Evolutionary conservation across 306 rosid species (phyloP).

Genomic region (Begonia fuchsioides): DNA sequence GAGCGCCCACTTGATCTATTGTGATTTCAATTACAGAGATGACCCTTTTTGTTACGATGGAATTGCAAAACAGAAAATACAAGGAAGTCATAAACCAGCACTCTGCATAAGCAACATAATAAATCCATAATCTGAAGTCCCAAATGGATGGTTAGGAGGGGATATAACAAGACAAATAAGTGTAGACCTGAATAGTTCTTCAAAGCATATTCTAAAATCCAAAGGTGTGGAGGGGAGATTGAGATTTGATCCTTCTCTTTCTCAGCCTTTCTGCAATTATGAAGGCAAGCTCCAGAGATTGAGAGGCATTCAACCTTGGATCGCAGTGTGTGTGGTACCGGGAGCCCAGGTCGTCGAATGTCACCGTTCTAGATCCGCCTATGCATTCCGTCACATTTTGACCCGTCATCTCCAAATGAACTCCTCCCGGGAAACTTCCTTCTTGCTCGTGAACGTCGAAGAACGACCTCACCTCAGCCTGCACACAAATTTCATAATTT

Average conservation of each 20-base stretch:
- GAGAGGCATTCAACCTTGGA: conserved; percentile 94
- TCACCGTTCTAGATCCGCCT: conserved; percentile 90
- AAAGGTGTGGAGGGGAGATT: conserved; percentile 21
- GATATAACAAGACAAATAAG: too few species aligned
- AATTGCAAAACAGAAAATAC: too few species aligned
- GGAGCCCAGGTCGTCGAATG: conserved; percentile 81
- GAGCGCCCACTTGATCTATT: too few species aligned
- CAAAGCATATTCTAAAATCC: conserved; percentile 22
- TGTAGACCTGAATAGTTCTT: conserved; percentile 6
- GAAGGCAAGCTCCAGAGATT: conserved; percentile 94
- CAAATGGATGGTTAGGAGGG: too few species aligned
- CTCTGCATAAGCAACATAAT: conserved; percentile 29
- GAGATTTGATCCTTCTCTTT: conserved; percentile 68
- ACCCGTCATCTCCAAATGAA: conserved; percentile 97
- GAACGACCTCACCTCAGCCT: conserved; percentile 98
- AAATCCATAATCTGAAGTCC: neutral
- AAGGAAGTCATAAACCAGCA: conserved; percentile 19
- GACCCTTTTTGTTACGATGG: too few species aligned
- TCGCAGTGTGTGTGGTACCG: conserved; percentile 99
- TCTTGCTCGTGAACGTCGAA: conserved; percentile 97
- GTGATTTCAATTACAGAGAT: too few species aligned
- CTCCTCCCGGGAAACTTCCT: conserved; percentile 96
- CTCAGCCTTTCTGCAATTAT: conserved; percentile 88
- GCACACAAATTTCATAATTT: conserved; percentile 3
- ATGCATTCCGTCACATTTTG: conserved; percentile 99